phyloP scores from a whole-genome alignment of 345 rosid species.

The Lepidium africanum region DNA sequence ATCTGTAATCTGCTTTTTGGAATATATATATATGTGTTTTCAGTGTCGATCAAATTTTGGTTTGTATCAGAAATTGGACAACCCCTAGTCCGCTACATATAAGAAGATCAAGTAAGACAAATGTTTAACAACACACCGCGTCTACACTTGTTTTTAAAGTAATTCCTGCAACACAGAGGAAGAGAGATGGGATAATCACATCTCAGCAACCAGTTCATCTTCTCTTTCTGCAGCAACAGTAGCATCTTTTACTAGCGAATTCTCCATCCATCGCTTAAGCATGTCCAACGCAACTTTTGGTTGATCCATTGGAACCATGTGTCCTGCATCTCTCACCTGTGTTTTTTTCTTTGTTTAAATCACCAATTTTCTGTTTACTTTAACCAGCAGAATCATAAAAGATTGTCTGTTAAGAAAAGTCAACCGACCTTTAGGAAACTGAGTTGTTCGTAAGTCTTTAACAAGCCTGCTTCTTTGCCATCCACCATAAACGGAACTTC shows the following conservation, averaged over 20 bases:
- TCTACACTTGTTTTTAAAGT: neutral
- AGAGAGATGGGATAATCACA: slow-evolving; percentile 37
- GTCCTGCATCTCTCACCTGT: slow-evolving; percentile 91
- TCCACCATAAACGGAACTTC: slow-evolving; percentile 69
- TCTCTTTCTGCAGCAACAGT: neutral
- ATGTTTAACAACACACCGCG: neutral
- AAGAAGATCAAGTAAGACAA: neutral
- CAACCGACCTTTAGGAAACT: slow-evolving; percentile 91
- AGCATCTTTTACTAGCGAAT: slow-evolving; percentile 33
- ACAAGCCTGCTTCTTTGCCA: slow-evolving; percentile 66
- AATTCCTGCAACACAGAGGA: neutral
- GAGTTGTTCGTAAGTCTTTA: slow-evolving; percentile 69
- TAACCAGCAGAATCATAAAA: neutral
- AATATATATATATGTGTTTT: neutral
- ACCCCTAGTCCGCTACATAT: slow-evolving; percentile 2
- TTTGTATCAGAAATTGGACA: neutral
- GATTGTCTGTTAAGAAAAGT: neutral
- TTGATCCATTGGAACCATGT: slow-evolving; percentile 99
- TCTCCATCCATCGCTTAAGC: slow-evolving; percentile 79
- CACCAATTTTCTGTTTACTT: neutral
- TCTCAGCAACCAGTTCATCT: slow-evolving; percentile 49
- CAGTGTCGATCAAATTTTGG: neutral
- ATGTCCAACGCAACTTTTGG: slow-evolving; percentile 82
- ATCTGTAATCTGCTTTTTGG: neutral
- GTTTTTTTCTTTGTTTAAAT: neutral